phyloP scores from a whole-genome alignment of 1,284 basidiomycete species.

The Trichosporon ovoides region DNA sequence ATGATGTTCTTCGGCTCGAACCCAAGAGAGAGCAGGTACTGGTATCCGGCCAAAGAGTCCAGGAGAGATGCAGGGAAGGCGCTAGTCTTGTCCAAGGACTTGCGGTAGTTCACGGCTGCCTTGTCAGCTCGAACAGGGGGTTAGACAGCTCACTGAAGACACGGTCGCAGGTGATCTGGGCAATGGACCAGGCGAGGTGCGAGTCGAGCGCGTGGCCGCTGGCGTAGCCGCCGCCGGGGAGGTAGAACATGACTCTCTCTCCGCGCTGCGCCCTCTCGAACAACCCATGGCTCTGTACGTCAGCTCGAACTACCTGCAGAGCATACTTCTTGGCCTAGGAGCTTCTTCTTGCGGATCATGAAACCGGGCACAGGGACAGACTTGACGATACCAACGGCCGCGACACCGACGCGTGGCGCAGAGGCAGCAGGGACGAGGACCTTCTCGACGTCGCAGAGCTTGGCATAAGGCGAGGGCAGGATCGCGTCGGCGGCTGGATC shows the following conservation, averaged over 20 bases:
- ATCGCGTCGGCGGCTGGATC: not conserved
- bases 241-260: slow-evolving; percentile 13
- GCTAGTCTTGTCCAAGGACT: slow-evolving; percentile 9
- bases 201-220: slow-evolving; percentile 13
- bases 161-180: slow-evolving; percentile 3
- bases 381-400: not conserved
- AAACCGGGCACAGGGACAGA: not conserved
- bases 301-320: not conserved
- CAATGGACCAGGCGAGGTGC: slow-evolving; percentile 9
- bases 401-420: slow-evolving; percentile 6
- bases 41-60: slow-evolving; percentile 15
- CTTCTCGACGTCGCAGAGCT: not conserved
- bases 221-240: slow-evolving; percentile 17
- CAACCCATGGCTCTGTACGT: not conserved
- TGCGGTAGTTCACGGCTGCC: slow-evolving; percentile 19
- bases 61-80: slow-evolving; percentile 15
- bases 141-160: slow-evolving; percentile 2
- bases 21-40: slow-evolving; percentile 12
- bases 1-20: slow-evolving; percentile 20
- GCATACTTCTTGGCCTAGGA: not conserved
- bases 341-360: slow-evolving; percentile 7
- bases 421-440: not conserved
- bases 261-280: slow-evolving; percentile 3
- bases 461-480: not conserved
- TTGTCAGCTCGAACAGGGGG: not conserved